Evolutionary conservation across 306 rosid species (phyloP).

Genomic region (Dalbergia cultrata): DNA sequence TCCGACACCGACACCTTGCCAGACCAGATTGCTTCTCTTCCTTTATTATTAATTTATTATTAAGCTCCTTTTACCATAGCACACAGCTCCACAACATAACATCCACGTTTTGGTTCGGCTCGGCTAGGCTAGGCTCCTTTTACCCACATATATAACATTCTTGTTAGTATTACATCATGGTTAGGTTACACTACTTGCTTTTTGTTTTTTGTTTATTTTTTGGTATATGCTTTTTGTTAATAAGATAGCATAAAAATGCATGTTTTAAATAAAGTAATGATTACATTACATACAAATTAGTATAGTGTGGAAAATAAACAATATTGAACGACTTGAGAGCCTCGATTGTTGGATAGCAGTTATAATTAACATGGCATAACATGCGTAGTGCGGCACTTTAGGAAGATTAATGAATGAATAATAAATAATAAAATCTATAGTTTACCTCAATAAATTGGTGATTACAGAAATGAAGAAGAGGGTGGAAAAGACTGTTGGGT

Average conservation of each 20-base stretch:
- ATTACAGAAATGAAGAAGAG: background rate
- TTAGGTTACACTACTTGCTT: background rate
- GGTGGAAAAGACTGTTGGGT: too few relatives aligned
- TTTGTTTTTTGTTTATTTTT: too few relatives aligned
- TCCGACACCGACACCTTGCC: constrained; percentile 58
- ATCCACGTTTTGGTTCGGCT: constrained; percentile 41
- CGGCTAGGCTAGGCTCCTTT: background rate
- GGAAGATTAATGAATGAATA: background rate
- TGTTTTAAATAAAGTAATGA: too few relatives aligned
- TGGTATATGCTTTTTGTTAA: too few relatives aligned
- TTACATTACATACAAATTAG: too few relatives aligned
- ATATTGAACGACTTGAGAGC: background rate
- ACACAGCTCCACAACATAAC: constrained; percentile 7
- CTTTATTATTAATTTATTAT: background rate
- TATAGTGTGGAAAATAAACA: background rate
- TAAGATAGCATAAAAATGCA: too few relatives aligned
- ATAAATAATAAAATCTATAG: background rate
- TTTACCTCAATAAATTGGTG: background rate
- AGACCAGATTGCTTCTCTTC: constrained; percentile 39
- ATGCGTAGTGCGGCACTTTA: background rate
- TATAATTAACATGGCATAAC: background rate
- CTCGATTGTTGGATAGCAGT: too few relatives aligned
- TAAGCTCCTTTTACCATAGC: background rate
- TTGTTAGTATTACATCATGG: background rate
- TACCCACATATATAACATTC: background rate